Evolutionary conservation across 2,329 filamentous ascomycete genomes (phyloP).

Genomic region (Incumbomyces delicatus): DNA sequence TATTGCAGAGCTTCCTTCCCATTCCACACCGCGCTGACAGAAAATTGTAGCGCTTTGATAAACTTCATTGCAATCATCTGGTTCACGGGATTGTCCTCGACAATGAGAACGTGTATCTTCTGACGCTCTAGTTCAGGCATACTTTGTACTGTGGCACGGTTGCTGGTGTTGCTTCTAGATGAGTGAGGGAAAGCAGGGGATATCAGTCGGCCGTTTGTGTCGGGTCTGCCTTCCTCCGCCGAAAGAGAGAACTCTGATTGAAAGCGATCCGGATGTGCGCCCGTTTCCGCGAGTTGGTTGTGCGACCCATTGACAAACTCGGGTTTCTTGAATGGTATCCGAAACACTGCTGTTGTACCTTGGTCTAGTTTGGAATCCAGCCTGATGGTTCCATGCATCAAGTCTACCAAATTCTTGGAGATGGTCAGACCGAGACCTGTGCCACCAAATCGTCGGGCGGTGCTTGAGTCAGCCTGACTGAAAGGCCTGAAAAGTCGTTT

Average conservation of each 20-base stretch:
- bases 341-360: slow-evolving; percentile 67
- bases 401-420: slow-evolving; percentile 66
- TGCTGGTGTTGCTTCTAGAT: not conserved
- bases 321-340: slow-evolving; percentile 66
- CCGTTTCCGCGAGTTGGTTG: slow-evolving; percentile 50
- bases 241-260: slow-evolving; percentile 38
- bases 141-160: slow-evolving; percentile 29
- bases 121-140: slow-evolving; percentile 46
- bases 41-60: slow-evolving; percentile 63
- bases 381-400: slow-evolving; percentile 69
- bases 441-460: slow-evolving; percentile 66
- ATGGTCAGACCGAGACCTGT: slow-evolving; percentile 72
- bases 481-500: slow-evolving; percentile 69
- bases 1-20: slow-evolving; percentile 71
- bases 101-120: slow-evolving; percentile 61
- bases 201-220: not conserved
- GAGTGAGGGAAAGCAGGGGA: slow-evolving; percentile 17
- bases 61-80: slow-evolving; percentile 69
- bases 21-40: slow-evolving; percentile 63
- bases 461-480: slow-evolving; percentile 71
- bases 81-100: slow-evolving; percentile 70
- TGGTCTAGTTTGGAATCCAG: slow-evolving; percentile 57
- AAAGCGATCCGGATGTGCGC: slow-evolving; percentile 31
- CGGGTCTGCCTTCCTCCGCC: slow-evolving; percentile 13
- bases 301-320: slow-evolving; percentile 39